Percentiles rank a stretch among this genome's conserved stretches.
Conservation (phyloP, 306 rosid species). For the Dalbergia cultrata region DNA sequence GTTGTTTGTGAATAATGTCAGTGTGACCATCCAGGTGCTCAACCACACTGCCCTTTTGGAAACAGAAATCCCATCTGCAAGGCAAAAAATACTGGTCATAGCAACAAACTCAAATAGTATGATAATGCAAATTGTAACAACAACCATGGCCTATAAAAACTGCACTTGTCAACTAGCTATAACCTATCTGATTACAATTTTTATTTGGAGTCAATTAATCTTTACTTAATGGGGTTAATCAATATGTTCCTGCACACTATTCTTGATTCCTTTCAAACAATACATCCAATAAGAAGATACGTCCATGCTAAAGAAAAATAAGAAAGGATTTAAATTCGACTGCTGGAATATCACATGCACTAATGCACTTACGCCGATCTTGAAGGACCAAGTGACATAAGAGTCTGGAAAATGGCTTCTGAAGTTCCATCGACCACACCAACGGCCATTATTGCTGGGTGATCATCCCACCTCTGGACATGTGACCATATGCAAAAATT, state of each 20-base stretch:
- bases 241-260: conserved; percentile 10
- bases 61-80: conserved; percentile 98
- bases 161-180: background rate
- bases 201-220: conserved; percentile 15
- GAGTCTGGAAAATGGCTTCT: conserved; percentile 90
- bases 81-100: conserved; percentile 45
- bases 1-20: conserved; percentile 82
- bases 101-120: conserved; percentile 45
- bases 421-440: conserved; percentile 93
- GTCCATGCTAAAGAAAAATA: background rate
- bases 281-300: conserved; percentile 26
- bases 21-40: conserved; percentile 99
- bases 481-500: conserved; percentile 33
- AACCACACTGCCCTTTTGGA: conserved; percentile 78
- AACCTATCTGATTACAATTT: conserved; percentile 10
- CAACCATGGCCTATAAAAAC: conserved; percentile 12
- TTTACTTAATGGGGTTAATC: conserved; percentile 8
- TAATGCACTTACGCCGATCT: conserved; percentile 87
- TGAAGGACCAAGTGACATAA: conserved; percentile 91
- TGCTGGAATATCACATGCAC: conserved; percentile 25
- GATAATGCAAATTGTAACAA: conserved; percentile 33
- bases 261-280: conserved; percentile 15
- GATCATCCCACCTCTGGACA: conserved; percentile 93
- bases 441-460: conserved; percentile 98
- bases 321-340: background rate